A percentile compares a stretch with the other conserved stretches of the same genome.
phyloP scores from a whole-genome alignment of 441 rosid genomes.

The Pelargonium citronellum region DNA sequence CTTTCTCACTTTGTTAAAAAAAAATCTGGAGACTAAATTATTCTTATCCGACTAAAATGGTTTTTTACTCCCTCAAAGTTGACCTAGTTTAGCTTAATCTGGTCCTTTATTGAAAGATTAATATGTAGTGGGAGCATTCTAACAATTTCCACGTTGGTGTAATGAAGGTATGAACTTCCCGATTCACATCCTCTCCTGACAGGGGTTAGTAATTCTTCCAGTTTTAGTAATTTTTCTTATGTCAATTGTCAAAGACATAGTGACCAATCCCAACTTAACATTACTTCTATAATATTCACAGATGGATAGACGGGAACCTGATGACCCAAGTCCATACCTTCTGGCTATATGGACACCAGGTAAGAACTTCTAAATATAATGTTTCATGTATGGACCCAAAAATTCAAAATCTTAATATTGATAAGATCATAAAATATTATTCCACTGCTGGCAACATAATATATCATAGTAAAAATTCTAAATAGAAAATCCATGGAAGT shows the following conservation, averaged over 20 bases:
- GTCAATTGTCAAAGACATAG: conserved; percentile 10
- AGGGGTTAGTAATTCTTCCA: conserved; percentile 45
- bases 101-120: background rate
- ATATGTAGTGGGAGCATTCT: background rate
- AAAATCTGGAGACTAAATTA: background rate
- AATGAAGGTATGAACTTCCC: conserved; percentile 83
- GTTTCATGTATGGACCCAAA: conserved; percentile 6
- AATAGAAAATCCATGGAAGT: background rate
- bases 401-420: background rate
- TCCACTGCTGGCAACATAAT: background rate
- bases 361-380: conserved; percentile 23
- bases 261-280: conserved; percentile 20
- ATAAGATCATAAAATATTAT: background rate
- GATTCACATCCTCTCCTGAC: conserved; percentile 81
- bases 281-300: conserved; percentile 26
- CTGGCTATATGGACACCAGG: conserved; percentile 98
- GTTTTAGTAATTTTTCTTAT: conserved; percentile 13
- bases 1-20: background rate
- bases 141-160: background rate
- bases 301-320: conserved; percentile 80
- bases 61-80: conserved; percentile 18
- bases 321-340: conserved; percentile 93
- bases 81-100: background rate
- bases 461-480: background rate
- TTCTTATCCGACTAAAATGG: background rate